These are phyloP conservation scores for Quercus phellos DNA, from an alignment of 331 rosid species.

Conservation along the genomic window DNA sequence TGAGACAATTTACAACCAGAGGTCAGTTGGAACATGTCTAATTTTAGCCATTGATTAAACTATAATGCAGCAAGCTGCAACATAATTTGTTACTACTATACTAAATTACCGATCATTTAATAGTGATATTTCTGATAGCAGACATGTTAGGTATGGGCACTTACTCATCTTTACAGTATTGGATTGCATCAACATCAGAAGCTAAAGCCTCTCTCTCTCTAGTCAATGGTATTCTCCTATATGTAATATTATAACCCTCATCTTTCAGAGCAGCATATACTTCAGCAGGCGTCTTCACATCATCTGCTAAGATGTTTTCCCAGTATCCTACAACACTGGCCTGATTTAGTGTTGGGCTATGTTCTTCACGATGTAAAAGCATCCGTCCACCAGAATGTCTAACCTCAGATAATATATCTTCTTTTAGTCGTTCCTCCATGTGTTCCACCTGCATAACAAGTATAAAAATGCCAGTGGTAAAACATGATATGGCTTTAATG, in stretches of 20 bases:
- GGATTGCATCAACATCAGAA: constrained; percentile 76
- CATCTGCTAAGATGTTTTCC: constrained; percentile 64
- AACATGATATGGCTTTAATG: constrained; percentile 9
- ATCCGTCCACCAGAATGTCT: constrained; percentile 65
- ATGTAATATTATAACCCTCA: constrained; percentile 54
- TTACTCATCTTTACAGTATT: constrained; percentile 59
- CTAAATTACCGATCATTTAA: neutral
- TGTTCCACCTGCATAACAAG: constrained; percentile 65
- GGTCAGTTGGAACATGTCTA: neutral
- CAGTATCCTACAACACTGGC: constrained; percentile 70
- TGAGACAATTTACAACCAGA: neutral
- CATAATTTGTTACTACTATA: neutral
- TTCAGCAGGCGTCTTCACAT: constrained; percentile 78
- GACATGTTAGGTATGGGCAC: constrained; percentile 18
- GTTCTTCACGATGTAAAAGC: constrained; percentile 81
- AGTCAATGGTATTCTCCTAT: constrained; percentile 68
- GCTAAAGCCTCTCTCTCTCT: constrained; percentile 70
- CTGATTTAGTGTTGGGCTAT: constrained; percentile 53
- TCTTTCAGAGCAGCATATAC: constrained; percentile 60
- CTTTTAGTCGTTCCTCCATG: constrained; percentile 74
- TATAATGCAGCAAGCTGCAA: neutral
- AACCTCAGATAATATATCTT: constrained; percentile 71
- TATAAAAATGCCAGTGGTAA: constrained; percentile 17
- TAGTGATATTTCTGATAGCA: neutral
- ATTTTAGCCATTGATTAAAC: neutral